Evolutionary conservation across 108 stramenopile genomes (phyloP), one percentile per base, ranked within the genome.

Genomic region (Parietichytrium sp.): DNA sequence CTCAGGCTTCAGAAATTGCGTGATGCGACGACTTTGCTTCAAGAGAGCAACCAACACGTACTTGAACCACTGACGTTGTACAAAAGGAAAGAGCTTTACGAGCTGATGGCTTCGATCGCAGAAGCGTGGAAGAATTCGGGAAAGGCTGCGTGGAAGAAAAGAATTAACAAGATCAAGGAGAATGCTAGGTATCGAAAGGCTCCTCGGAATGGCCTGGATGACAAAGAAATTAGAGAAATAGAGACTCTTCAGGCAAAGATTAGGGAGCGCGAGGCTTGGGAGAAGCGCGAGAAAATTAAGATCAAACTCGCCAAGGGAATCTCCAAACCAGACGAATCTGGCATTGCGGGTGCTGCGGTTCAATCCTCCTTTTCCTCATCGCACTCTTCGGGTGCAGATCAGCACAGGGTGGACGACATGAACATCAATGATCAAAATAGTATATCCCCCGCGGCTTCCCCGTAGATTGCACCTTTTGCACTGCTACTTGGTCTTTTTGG

Each of bases 91-190:
- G 61, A 72, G 61, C 61, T 72, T n/a, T 72, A 45, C 33, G 61
- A 72, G 61, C 61, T 72, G 15, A 45, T 72, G 36, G 61, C 61
- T 7, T 72, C 61, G 3, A 72, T 72, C 20, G 61, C 61, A 10
- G 61, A 72, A 27, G 61, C 45, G 13, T 72, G 61, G 61, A 72
- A 72, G 2, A 72, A 72, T 3, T 72, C 61, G 33, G 61, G 61
- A 31, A 72, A 72, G 33, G 36, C 61, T 0, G 61, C 61, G 20
- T 72, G 61, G 61, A 72, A 72, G 20, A 72, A 72, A 27, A 10
- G 61, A 36, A 72, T 72, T 42, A 72, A 72, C 61, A 72, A 72
- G 61, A 42, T 72, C 61, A 72, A 72, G 20, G 61, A 72, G 42
- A 72, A 72, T 3, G 61, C 61, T n/a, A 33, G 61, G 23, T 72